Evolutionary conservation across 75 land plant species (phyloP), one percentile per base, ranked within the genome.

Genomic region (Pinus tabuliformis): DNA sequence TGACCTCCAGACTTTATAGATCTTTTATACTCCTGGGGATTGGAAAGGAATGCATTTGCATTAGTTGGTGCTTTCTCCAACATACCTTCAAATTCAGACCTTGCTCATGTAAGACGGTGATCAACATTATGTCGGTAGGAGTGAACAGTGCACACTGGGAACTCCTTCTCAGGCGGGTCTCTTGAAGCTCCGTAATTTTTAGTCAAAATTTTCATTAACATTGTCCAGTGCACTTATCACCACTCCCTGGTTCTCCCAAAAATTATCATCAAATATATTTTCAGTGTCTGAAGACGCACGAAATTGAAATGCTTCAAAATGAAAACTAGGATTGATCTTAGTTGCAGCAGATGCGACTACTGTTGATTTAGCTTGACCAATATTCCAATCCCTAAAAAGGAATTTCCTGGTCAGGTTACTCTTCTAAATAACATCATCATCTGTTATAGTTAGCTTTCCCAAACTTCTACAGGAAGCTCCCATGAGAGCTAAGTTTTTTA

Each of bases 401-500:
- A 95, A 95, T 78, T 92, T 91, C 72, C 98, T 76, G 77, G 93
- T 95, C 13, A 95, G 93, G 73, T 95, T 95, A 62, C 96, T 95
- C 83, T 95, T 95, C 68, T 95, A 96, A 76, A 95, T 95, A 8
- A 91, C 92, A 82, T 95, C 98, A 84, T 93, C 98, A 81, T 95
- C 98, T n/a, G 98, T 95, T 24, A 95, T 73, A 22, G 89, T 88
- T 20, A 95, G 78, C 78, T 91, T 95, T 20, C 94, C 98, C 37
- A 81, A 70, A n/a, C 70, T 63, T 11, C 96, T 84, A 84, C 96
- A 93, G 33, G 87, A 85, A 60, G 91, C 92, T 60, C 98, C 98
- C 98, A 95, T 95, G 16, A 95, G 77, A 6, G 96, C 94, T 16
- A 95, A 68, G 77, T 95, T 95, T 76, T 95, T 95, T 56, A 95